Conservation (phyloP, 169 alveolate genomes). For the Plasmodium vivax region DNA sequence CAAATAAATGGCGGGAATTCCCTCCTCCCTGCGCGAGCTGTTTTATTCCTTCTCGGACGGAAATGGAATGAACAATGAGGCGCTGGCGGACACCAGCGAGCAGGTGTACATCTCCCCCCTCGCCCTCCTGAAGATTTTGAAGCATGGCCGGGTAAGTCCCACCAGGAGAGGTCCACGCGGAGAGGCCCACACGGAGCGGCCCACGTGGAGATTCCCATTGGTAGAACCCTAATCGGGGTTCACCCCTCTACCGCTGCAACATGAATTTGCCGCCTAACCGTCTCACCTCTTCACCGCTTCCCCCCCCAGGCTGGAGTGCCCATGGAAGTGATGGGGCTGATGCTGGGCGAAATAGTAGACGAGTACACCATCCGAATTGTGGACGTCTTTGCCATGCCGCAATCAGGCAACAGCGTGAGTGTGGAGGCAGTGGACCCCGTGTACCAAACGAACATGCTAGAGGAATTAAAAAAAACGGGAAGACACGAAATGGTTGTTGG, state of each 20-base stretch:
- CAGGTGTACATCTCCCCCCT: conserved; percentile 97
- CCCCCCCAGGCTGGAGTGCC: conserved; percentile 97
- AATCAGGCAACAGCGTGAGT: conserved; percentile 97
- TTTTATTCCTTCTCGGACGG: conserved; percentile 84
- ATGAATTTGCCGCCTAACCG: too few species aligned
- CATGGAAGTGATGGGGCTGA: conserved; percentile 99
- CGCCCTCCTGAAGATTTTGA: conserved; percentile 97
- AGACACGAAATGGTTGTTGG: conserved; percentile 98
- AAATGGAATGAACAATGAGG: conserved; percentile 79
- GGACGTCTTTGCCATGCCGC: conserved; percentile 99
- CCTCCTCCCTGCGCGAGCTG: conserved; percentile 77
- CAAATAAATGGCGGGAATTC: conserved; percentile 64
- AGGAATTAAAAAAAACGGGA: conserved; percentile 98
- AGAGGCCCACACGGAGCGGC: background rate
- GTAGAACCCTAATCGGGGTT: too few species aligned
- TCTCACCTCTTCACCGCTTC: background rate
- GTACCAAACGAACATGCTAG: conserved; percentile 98
- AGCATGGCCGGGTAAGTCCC: conserved; percentile 95
- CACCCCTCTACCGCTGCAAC: background rate
- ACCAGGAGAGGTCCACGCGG: background rate
- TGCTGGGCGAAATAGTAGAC: conserved; percentile 99
- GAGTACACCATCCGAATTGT: conserved; percentile 99
- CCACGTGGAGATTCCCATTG: background rate
- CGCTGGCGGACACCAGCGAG: conserved; percentile 93
- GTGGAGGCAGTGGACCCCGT: conserved; percentile 99